These are phyloP conservation scores for Gelatoporia subvermispora DNA, from an alignment of 768 basidiomycete species.

Conservation along the genomic window DNA sequence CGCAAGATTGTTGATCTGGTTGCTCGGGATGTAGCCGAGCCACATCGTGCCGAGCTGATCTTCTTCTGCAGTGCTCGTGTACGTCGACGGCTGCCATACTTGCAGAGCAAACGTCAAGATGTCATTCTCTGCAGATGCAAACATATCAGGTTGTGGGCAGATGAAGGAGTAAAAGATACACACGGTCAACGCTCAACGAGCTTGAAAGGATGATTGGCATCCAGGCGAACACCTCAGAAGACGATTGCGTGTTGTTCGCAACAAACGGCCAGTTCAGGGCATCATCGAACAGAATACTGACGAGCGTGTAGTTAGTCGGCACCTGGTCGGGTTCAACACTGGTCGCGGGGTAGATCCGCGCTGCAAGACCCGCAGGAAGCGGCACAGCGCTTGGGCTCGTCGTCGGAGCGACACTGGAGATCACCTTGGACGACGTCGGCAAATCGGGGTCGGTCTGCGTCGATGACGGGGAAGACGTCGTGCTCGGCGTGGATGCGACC, in stretches of 20 bases:
- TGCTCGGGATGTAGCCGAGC: slow-evolving; percentile 61
- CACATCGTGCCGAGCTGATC: slow-evolving; percentile 60
- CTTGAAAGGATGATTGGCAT: slow-evolving; percentile 48
- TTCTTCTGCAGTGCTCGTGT: slow-evolving; percentile 43
- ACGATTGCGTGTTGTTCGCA: slow-evolving; percentile 46
- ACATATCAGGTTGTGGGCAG: slow-evolving; percentile 4
- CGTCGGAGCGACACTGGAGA: slow-evolving; percentile 13
- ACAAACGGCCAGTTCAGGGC: slow-evolving; percentile 69
- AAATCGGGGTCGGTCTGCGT: slow-evolving; percentile 36
- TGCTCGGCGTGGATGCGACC: slow-evolving; percentile 15
- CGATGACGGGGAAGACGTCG: slow-evolving; percentile 9
- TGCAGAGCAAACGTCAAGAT: slow-evolving; percentile 56
- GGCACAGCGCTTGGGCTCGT: slow-evolving; percentile 27
- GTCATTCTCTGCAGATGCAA: slow-evolving; percentile 22
- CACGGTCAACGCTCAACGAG: slow-evolving; percentile 41
- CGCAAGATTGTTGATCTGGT: slow-evolving; percentile 54
- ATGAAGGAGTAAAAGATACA: slow-evolving; percentile 10
- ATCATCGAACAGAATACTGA: slow-evolving; percentile 61
- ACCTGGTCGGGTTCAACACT: slow-evolving; percentile 18
- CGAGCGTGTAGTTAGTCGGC: slow-evolving; percentile 39
- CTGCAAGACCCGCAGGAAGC: slow-evolving; percentile 59
- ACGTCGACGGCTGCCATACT: slow-evolving; percentile 62
- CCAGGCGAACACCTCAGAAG: slow-evolving; percentile 75
- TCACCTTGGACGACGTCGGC: slow-evolving; percentile 26
- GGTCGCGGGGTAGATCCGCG: slow-evolving; percentile 46